phyloP scores from a whole-genome alignment of 257 asterid genomes.

The Gentiana macrophylla region DNA sequence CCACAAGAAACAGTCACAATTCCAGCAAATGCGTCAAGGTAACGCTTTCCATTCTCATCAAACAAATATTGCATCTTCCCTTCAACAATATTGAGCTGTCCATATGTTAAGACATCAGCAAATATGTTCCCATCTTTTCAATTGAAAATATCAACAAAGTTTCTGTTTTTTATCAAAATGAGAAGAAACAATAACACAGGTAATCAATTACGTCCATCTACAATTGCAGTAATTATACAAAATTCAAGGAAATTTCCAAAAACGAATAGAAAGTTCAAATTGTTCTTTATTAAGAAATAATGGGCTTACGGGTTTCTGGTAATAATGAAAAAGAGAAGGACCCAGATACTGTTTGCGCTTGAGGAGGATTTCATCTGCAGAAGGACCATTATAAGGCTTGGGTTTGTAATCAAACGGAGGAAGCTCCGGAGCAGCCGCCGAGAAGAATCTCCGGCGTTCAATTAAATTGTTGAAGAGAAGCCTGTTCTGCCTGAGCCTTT shows the following conservation, averaged over 20 bases:
- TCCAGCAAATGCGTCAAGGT: constrained; percentile 95
- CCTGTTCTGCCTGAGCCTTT: constrained; percentile 1
- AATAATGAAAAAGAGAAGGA: constrained; percentile 77
- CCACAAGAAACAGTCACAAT: constrained; percentile 96
- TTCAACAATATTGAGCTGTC: constrained; percentile 85
- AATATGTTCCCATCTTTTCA: background rate
- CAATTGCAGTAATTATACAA: no score
- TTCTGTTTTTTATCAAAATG: no score
- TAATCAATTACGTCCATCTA: no score
- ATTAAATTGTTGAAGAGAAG: background rate
- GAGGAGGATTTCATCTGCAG: constrained; percentile 59
- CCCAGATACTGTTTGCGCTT: constrained; percentile 76
- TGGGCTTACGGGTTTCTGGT: constrained; percentile 69
- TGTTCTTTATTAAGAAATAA: no score
- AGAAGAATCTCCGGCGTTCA: background rate
- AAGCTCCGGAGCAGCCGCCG: constrained; percentile 36
- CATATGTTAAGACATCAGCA: constrained; percentile 3
- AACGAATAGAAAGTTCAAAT: no score
- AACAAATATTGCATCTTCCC: constrained; percentile 96
- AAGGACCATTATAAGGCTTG: constrained; percentile 67
- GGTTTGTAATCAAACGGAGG: constrained; percentile 73
- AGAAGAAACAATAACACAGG: no score
- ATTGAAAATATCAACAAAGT: background rate
- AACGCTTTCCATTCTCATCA: constrained; percentile 81
- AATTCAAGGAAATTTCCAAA: no score